Percentiles rank a stretch among this genome's conserved stretches.
These are phyloP conservation scores for Rosa multiflora DNA, from an alignment of 306 rosid species.

Conservation along the genomic window DNA sequence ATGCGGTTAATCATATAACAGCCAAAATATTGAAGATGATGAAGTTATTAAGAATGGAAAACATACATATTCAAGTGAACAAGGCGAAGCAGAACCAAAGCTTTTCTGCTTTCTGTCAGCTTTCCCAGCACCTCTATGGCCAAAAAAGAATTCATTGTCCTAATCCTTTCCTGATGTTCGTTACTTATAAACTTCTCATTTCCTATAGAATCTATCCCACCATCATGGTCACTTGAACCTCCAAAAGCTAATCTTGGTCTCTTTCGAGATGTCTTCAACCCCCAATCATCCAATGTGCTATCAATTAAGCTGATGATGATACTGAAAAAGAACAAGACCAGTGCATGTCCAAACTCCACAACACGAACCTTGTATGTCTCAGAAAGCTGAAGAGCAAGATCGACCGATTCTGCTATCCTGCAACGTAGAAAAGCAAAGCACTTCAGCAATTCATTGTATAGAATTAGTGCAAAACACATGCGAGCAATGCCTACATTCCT, in stretches of 20 bases:
- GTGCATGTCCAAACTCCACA: conserved; percentile 63
- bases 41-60: conserved; percentile 10
- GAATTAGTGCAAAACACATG: conserved; percentile 1
- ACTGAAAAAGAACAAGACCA: conserved; percentile 56
- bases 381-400: conserved; percentile 54
- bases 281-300: conserved; percentile 58
- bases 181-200: conserved; percentile 24
- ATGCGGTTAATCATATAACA: conserved; percentile 3
- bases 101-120: conserved; percentile 60
- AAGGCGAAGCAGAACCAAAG: conserved; percentile 61
- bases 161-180: conserved; percentile 42
- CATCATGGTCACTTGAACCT: conserved; percentile 21
- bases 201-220: conserved; percentile 47
- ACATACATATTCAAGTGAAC: conserved; percentile 67
- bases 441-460: conserved; percentile 18
- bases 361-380: conserved; percentile 36
- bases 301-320: conserved; percentile 50
- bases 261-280: conserved; percentile 36
- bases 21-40: conserved; percentile 16
- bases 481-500: not conserved
- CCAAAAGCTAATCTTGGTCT: conserved; percentile 36
- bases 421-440: conserved; percentile 14
- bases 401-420: conserved; percentile 65
- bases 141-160: conserved; percentile 51
- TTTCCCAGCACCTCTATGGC: conserved; percentile 68